Conservation (phyloP, 2,329 filamentous ascomycete genomes). For the Metarhizium album region DNA sequence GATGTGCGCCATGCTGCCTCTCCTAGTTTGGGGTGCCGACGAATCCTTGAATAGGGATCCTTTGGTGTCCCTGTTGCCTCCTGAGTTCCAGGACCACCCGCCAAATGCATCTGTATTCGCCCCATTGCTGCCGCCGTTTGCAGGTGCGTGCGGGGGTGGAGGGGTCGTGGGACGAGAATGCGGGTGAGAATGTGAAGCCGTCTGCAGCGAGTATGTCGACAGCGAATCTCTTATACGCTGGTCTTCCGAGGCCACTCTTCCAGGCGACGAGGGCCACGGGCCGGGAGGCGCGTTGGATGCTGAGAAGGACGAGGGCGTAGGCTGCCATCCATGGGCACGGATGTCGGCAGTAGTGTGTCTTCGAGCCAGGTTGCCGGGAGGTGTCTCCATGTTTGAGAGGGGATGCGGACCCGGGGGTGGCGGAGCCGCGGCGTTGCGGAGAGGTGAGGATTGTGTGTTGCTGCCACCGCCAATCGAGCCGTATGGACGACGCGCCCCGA, state of each 20-base stretch:
- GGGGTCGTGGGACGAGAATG: slow-evolving; percentile 44
- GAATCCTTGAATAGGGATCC: slow-evolving; percentile 41
- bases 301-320: slow-evolving; percentile 48
- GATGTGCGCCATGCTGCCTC: slow-evolving; percentile 53
- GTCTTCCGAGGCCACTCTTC: slow-evolving; percentile 37
- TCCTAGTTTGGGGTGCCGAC: slow-evolving; percentile 44
- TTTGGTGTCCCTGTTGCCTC: slow-evolving; percentile 36
- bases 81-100: slow-evolving; percentile 46
- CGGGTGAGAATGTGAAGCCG: slow-evolving; percentile 29
- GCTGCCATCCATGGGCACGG: slow-evolving; percentile 71
- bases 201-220: slow-evolving; percentile 41
- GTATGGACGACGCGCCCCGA: slow-evolving; percentile 66
- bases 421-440: slow-evolving; percentile 54
- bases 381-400: slow-evolving; percentile 49
- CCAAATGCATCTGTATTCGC: slow-evolving; percentile 39
- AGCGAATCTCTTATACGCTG: slow-evolving; percentile 47
- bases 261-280: slow-evolving; percentile 46
- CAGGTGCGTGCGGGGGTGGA: slow-evolving; percentile 30
- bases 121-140: slow-evolving; percentile 29
- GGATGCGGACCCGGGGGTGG: slow-evolving; percentile 57
- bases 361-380: slow-evolving; percentile 61
- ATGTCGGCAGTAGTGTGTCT: slow-evolving; percentile 96
- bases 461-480: slow-evolving; percentile 74
- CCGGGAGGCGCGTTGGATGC: slow-evolving; percentile 44
- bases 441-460: slow-evolving; percentile 60